These are phyloP conservation scores for Parachaetomium inaequale DNA, from an alignment of 495 filamentous ascomycete species.

Conservation along the genomic window DNA sequence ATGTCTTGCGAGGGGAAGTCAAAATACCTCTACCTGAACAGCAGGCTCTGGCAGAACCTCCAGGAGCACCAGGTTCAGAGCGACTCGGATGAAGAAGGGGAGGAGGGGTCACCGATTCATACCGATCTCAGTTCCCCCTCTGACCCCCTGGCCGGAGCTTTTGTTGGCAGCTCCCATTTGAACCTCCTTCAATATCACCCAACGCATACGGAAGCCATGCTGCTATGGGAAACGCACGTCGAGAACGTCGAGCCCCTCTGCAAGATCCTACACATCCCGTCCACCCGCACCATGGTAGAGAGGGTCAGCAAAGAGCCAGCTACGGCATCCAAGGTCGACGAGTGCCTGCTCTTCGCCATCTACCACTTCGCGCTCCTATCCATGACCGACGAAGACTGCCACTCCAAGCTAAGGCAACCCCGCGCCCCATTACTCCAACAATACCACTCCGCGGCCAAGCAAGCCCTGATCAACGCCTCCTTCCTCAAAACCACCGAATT, in stretches of 20 bases:
- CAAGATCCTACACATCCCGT: constrained; percentile 57
- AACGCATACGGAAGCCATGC: constrained; percentile 17
- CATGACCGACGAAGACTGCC: constrained; percentile 36
- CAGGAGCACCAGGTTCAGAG: background rate
- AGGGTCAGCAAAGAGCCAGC: constrained; percentile 22
- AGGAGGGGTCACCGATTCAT: background rate
- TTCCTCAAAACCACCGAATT: constrained; percentile 41
- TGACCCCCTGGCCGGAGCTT: constrained; percentile 18
- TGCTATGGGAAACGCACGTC: constrained; percentile 54
- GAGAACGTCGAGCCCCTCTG: constrained; percentile 55
- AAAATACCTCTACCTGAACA: background rate
- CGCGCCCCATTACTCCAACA: constrained; percentile 22
- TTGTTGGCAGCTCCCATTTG: background rate
- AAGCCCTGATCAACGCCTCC: constrained; percentile 40
- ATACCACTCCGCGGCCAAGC: constrained; percentile 34
- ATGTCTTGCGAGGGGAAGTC: background rate
- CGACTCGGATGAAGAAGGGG: background rate
- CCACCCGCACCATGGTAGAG: constrained; percentile 36
- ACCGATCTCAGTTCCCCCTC: background rate
- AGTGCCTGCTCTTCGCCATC: constrained; percentile 41
- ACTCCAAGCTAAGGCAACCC: constrained; percentile 30
- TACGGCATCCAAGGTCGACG: constrained; percentile 28
- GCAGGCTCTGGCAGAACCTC: background rate
- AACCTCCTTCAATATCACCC: constrained; percentile 20
- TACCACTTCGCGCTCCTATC: constrained; percentile 39